phyloP scores from a whole-genome alignment of 345 rosid genomes.

The Adansonia digitata region DNA sequence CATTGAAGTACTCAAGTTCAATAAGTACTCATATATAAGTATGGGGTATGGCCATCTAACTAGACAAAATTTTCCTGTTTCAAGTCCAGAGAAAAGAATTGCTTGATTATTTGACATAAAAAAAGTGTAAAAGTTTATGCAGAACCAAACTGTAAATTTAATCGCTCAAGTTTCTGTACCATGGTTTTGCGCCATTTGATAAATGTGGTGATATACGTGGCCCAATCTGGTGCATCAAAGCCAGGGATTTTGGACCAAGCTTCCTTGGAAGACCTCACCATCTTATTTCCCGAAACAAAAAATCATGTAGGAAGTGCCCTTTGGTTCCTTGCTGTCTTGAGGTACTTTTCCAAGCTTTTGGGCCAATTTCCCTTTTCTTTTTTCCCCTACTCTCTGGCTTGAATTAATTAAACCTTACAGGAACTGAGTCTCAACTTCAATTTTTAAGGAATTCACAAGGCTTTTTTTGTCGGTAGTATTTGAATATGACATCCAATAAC shows the following conservation, averaged over 20 bases:
- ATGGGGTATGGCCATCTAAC: too few relatives aligned
- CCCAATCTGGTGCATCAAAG: neutral
- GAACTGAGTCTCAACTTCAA: neutral
- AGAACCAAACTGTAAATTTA: too few relatives aligned
- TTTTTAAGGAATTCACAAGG: neutral
- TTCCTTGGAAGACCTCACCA: neutral
- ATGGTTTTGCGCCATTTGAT: conserved; percentile 11
- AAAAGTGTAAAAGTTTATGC: neutral
- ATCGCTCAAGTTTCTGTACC: too few relatives aligned
- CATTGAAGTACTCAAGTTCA: too few relatives aligned
- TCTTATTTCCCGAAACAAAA: neutral
- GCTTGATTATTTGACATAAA: too few relatives aligned
- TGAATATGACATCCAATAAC: too few relatives aligned
- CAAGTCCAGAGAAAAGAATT: too few relatives aligned
- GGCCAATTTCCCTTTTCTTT: neutral
- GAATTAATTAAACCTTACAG: neutral
- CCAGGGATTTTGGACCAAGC: neutral
- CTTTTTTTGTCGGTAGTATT: too few relatives aligned
- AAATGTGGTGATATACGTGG: conserved; percentile 13
- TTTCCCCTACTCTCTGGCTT: neutral
- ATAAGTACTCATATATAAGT: too few relatives aligned
- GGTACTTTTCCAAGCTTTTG: neutral
- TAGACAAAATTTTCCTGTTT: too few relatives aligned
- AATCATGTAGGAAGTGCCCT: conserved; percentile 11
- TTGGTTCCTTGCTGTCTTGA: neutral